phyloP scores from a whole-genome alignment of 2,329 filamentous ascomycete species.

The Aureobasidium sp. region DNA sequence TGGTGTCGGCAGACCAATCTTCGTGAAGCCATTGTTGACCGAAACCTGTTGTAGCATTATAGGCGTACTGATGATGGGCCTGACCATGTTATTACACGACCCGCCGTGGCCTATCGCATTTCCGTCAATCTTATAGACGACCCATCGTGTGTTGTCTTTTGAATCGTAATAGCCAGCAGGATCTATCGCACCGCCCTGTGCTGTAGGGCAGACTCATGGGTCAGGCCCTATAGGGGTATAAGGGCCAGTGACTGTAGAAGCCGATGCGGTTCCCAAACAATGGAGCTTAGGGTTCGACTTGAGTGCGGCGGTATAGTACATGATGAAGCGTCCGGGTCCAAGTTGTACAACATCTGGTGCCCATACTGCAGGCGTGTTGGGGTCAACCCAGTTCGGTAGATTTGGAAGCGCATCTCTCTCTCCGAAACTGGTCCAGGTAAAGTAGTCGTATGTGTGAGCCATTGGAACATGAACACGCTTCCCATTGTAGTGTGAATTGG shows the following conservation, averaged over 20 bases:
- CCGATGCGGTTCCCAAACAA: slow-evolving; percentile 24
- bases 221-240: slow-evolving; percentile 21
- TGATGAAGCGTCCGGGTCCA: slow-evolving; percentile 21
- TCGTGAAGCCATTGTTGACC: slow-evolving; percentile 19
- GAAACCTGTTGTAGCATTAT: slow-evolving; percentile 18
- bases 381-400: slow-evolving; percentile 23
- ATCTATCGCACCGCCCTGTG: slow-evolving; percentile 25
- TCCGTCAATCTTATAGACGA: slow-evolving; percentile 20
- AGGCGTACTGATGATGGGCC: slow-evolving; percentile 18
- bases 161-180: slow-evolving; percentile 21
- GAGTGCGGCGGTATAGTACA: slow-evolving; percentile 24
- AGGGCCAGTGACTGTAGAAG: slow-evolving; percentile 20
- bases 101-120: slow-evolving; percentile 19
- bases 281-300: slow-evolving; percentile 17
- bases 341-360: slow-evolving; percentile 27
- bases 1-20: slow-evolving; percentile 18
- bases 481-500: slow-evolving; percentile 19
- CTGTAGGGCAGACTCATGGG: slow-evolving; percentile 22
- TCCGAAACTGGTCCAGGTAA: slow-evolving; percentile 21
- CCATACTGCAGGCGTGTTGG: slow-evolving; percentile 23
- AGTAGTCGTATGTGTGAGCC: slow-evolving; percentile 28
- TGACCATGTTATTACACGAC: slow-evolving; percentile 15
- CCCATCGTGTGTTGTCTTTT: slow-evolving; percentile 17
- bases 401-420: slow-evolving; percentile 26
- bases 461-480: slow-evolving; percentile 27